Evolutionary conservation across 2,329 filamentous ascomycete genomes (phyloP).

Genomic region (Calonectria pseudoturangicola): DNA sequence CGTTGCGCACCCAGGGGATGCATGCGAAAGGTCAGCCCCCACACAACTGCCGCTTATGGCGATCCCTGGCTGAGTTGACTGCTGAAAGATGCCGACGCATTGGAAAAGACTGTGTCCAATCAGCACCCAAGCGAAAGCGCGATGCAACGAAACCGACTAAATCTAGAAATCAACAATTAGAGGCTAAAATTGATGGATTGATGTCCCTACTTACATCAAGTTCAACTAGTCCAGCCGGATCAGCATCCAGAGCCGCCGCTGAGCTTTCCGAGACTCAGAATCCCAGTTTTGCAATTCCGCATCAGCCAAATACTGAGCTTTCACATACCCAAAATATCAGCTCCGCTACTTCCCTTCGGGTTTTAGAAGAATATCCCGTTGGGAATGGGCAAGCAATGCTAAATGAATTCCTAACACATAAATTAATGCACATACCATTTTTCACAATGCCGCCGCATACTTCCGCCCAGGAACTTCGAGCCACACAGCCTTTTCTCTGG

Average conservation of each 20-base stretch:
- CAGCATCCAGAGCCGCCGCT: not conserved
- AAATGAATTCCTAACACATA: not conserved
- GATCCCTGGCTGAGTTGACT: not conserved
- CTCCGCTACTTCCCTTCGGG: not conserved
- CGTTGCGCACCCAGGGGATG: not conserved
- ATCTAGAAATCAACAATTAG: slow-evolving; percentile 11
- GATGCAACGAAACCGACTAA: not conserved
- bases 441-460: not conserved
- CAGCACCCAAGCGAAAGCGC: slow-evolving; percentile 23
- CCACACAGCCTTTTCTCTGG: slow-evolving; percentile 19
- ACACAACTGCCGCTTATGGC: not conserved
- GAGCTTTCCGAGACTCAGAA: not conserved
- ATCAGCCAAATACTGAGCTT: not conserved
- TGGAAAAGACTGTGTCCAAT: slow-evolving; percentile 22
- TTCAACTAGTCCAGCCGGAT: not conserved
- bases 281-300: not conserved
- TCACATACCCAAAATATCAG: not conserved
- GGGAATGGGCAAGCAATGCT: not conserved
- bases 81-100: slow-evolving; percentile 4
- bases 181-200: slow-evolving; percentile 28
- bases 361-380: not conserved
- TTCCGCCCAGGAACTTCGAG: not conserved
- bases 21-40: slow-evolving; percentile 18
- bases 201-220: slow-evolving; percentile 6
- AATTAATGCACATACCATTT: slow-evolving; percentile 9